Conservation (phyloP, 2,329 filamentous ascomycete genomes). For the Beauveria brongniartii region DNA sequence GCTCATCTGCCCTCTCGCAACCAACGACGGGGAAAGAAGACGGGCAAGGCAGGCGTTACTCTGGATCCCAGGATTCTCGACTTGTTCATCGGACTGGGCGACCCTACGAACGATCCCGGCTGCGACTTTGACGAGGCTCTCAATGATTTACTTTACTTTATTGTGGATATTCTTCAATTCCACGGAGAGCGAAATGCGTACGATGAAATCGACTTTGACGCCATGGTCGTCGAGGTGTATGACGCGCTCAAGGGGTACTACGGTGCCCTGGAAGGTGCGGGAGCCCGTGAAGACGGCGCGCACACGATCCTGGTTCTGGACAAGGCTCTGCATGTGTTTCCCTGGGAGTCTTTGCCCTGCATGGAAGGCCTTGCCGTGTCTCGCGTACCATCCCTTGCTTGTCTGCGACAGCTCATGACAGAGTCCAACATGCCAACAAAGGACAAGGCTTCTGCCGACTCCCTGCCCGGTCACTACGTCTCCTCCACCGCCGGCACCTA, state of each 20-base stretch:
- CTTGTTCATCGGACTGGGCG: conserved; percentile 78
- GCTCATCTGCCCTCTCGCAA: conserved; percentile 79
- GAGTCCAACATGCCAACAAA: conserved; percentile 28
- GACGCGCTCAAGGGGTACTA: conserved; percentile 80
- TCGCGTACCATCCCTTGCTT: conserved; percentile 78
- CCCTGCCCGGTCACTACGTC: conserved; percentile 42
- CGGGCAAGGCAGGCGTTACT: conserved; percentile 34
- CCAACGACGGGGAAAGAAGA: conserved; percentile 47
- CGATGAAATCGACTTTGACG: conserved; percentile 93
- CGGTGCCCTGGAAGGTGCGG: conserved; percentile 32
- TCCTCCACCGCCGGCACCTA: conserved; percentile 55
- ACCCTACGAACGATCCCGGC: conserved; percentile 56
- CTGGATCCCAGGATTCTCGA: conserved; percentile 64
- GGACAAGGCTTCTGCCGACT: not conserved
- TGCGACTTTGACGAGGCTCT: conserved; percentile 78
- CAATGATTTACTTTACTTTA: conserved; percentile 91
- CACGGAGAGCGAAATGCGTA: conserved; percentile 94
- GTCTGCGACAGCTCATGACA: conserved; percentile 67
- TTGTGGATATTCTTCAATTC: conserved; percentile 93
- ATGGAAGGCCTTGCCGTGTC: conserved; percentile 73
- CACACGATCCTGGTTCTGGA: conserved; percentile 90
- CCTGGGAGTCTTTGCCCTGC: conserved; percentile 92
- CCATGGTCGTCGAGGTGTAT: conserved; percentile 78
- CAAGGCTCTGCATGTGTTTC: conserved; percentile 82
- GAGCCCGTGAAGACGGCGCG: conserved; percentile 33